phyloP scores from a whole-genome alignment of 1,284 basidiomycete species.

The Trichosporon sp. region DNA sequence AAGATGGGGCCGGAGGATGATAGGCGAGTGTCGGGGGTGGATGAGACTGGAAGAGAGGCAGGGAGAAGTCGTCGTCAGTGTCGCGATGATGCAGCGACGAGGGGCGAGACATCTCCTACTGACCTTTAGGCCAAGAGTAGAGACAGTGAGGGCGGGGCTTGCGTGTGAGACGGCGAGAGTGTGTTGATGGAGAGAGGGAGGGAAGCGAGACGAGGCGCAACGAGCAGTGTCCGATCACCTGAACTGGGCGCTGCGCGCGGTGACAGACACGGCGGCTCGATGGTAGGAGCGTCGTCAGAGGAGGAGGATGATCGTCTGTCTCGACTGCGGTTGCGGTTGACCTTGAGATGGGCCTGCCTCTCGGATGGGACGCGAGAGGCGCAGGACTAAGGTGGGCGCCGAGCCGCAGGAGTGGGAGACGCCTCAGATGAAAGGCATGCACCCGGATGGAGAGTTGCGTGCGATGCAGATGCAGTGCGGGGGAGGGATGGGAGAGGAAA shows the following conservation, averaged over 20 bases:
- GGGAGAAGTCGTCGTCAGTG: slow-evolving; percentile 26
- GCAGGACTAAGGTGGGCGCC: background rate
- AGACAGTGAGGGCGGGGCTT: background rate
- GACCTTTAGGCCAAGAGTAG: background rate
- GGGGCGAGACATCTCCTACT: slow-evolving; percentile 33
- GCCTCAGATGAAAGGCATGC: background rate
- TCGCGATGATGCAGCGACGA: slow-evolving; percentile 32
- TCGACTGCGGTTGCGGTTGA: background rate
- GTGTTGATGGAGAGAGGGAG: background rate
- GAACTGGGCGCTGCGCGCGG: background rate
- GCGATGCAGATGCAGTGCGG: no score
- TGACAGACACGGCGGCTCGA: background rate
- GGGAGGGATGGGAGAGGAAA: background rate
- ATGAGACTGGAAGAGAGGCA: slow-evolving; percentile 33
- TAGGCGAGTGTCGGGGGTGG: slow-evolving; percentile 14
- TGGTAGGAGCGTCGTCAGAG: no score
- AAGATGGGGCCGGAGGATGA: slow-evolving; percentile 8
- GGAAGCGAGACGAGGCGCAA: background rate
- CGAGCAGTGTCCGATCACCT: background rate
- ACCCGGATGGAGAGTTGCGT: background rate
- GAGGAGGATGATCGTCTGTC: no score
- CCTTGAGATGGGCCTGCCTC: background rate
- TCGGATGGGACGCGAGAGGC: background rate
- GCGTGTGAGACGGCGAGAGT: background rate
- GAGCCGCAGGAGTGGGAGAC: background rate